These are phyloP conservation scores for Mimosa bimucronata DNA, from an alignment of 306 rosid genomes.

Conservation along the genomic window DNA sequence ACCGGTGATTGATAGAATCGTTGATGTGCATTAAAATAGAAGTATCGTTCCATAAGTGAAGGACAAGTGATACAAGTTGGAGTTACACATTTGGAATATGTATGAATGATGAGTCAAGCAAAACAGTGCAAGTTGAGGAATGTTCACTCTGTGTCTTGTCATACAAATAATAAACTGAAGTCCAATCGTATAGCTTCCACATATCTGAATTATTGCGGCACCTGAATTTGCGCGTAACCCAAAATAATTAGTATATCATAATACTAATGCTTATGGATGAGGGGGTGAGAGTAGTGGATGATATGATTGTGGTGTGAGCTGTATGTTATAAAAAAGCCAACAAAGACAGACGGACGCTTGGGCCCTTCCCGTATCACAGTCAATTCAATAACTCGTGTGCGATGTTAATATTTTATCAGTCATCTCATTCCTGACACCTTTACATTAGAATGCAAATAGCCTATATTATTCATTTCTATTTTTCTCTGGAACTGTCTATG, in stretches of 20 bases:
- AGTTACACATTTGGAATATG: not conserved
- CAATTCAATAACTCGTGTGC: not conserved
- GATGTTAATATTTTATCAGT: not conserved
- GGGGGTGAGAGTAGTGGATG: not conserved
- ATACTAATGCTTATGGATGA: not conserved
- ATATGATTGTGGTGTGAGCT: not conserved
- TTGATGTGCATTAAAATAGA: not conserved
- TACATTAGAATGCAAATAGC: too few species aligned
- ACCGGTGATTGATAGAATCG: too few species aligned
- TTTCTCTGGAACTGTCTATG: too few species aligned
- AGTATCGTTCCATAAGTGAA: too few species aligned
- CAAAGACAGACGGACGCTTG: constrained; percentile 8
- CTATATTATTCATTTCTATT: not conserved
- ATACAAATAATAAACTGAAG: not conserved
- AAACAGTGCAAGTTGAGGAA: not conserved
- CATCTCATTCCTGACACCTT: not conserved
- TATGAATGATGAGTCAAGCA: not conserved
- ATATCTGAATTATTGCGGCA: not conserved
- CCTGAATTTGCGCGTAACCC: too few species aligned
- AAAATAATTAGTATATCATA: not conserved
- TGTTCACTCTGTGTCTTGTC: not conserved
- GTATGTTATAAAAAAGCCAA: not conserved
- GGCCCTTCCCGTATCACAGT: not conserved
- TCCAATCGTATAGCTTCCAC: not conserved
- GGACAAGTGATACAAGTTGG: not conserved